These are phyloP conservation scores for Tuber melanosporum DNA, from an alignment of 495 filamentous ascomycete species.

Conservation along the genomic window DNA sequence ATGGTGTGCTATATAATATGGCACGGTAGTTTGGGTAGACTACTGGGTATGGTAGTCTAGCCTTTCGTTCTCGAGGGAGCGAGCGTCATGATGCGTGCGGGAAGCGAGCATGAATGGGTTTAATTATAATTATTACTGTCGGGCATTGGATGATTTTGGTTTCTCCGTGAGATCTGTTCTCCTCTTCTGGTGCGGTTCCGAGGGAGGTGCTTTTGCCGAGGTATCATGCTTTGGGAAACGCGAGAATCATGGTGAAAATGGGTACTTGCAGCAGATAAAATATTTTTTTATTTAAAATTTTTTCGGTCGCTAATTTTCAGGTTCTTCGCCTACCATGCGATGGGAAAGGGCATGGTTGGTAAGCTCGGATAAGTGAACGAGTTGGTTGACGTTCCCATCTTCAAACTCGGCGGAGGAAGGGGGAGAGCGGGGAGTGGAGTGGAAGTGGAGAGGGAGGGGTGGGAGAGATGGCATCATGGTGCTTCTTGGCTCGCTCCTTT, in stretches of 20 bases:
- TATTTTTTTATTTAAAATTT: too few relatives aligned
- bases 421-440: neutral
- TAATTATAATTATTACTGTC: neutral
- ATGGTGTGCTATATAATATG: too few relatives aligned
- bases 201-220: neutral
- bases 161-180: neutral
- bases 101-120: neutral
- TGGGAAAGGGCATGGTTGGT: neutral
- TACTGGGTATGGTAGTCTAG: neutral
- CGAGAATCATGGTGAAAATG: neutral
- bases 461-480: constrained; percentile 1
- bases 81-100: neutral
- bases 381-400: neutral
- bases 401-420: neutral
- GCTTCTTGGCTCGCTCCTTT: neutral
- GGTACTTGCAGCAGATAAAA: neutral
- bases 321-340: neutral
- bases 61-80: neutral
- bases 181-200: neutral
- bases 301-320: neutral
- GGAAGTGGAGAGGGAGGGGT: neutral
- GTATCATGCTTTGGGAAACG: neutral
- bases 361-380: neutral
- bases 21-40: neutral
- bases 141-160: neutral